A percentile compares a stretch with the other conserved stretches of the same genome.
Conservation (phyloP, 176 grass and related monocot species). For the Ananas comosus region DNA sequence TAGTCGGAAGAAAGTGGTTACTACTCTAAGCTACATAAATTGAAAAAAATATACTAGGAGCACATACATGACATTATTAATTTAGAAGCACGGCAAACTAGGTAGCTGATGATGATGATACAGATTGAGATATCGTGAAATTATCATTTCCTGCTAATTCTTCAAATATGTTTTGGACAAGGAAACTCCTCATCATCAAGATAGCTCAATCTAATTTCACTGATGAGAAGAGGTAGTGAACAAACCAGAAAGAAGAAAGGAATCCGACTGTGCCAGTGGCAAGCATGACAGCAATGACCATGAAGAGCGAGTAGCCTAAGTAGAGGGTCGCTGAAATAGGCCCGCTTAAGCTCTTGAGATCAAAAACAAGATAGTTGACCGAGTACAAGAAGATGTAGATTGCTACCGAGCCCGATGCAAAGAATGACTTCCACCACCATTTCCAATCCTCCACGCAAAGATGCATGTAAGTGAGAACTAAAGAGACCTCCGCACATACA, state of each 20-base stretch:
- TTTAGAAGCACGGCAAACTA: neutral
- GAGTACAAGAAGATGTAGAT: conserved; percentile 50
- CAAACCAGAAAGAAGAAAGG: conserved; percentile 36
- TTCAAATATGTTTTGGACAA: neutral
- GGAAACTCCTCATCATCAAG: neutral
- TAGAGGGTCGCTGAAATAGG: conserved; percentile 37
- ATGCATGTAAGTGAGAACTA: conserved; percentile 52
- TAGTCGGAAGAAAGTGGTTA: conserved; percentile 5
- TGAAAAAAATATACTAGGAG: neutral
- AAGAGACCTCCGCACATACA: conserved; percentile 39
- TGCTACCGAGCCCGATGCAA: conserved; percentile 39
- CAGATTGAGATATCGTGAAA: conserved; percentile 11
- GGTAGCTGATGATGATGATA: neutral
- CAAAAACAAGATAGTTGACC: conserved; percentile 36
- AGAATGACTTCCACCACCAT: conserved; percentile 59
- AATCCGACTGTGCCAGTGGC: conserved; percentile 43
- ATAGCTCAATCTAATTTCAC: conserved; percentile 32
- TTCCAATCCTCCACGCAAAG: conserved; percentile 44
- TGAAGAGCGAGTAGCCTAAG: conserved; percentile 40
- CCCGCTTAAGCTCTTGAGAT: conserved; percentile 36
- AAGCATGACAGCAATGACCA: conserved; percentile 40
- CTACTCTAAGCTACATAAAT: conserved; percentile 5
- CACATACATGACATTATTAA: neutral
- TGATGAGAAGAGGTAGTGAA: conserved; percentile 42
- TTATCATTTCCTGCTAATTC: conserved; percentile 10